These are phyloP conservation scores for Nothopassalora personata DNA, from an alignment of 2,329 filamentous ascomycete genomes.

Conservation along the genomic window DNA sequence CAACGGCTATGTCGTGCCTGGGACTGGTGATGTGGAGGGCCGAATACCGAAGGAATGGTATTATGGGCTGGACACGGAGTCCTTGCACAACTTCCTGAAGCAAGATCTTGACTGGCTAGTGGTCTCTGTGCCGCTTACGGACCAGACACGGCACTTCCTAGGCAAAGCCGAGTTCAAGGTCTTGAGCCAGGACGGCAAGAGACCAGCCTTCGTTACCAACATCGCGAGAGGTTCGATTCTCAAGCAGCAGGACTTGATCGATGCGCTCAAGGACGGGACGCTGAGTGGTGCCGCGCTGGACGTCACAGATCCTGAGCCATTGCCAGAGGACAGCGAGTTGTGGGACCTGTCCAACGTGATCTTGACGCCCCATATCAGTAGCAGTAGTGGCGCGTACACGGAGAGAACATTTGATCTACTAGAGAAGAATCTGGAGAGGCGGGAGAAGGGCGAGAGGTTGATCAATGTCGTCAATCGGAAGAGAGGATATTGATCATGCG, in stretches of 20 bases:
- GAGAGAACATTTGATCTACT: constrained; percentile 55
- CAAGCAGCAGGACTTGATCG: constrained; percentile 57
- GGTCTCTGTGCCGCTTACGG: constrained; percentile 53
- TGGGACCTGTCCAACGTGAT: constrained; percentile 66
- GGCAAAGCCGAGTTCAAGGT: constrained; percentile 48
- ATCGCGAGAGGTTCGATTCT: constrained; percentile 63
- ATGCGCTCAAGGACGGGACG: constrained; percentile 52
- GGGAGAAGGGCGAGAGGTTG: constrained; percentile 50
- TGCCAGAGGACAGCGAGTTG: constrained; percentile 62
- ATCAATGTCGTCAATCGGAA: constrained; percentile 58
- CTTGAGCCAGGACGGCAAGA: constrained; percentile 27
- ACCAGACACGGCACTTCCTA: constrained; percentile 51
- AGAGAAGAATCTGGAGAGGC: constrained; percentile 50
- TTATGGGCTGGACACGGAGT: constrained; percentile 48
- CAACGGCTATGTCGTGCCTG: constrained; percentile 60
- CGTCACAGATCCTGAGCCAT: constrained; percentile 73
- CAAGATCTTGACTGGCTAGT: constrained; percentile 55
- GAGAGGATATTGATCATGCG: constrained; percentile 53
- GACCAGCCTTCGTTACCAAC: constrained; percentile 57
- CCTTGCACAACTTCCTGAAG: constrained; percentile 50
- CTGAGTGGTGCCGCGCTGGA: constrained; percentile 67
- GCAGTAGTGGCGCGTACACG: constrained; percentile 49
- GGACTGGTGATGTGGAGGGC: constrained; percentile 58
- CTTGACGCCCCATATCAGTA: constrained; percentile 63
- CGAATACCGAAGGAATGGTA: constrained; percentile 53